phyloP scores from a whole-genome alignment of 768 basidiomycete genomes.

The Holtermanniella nyarrowii region DNA sequence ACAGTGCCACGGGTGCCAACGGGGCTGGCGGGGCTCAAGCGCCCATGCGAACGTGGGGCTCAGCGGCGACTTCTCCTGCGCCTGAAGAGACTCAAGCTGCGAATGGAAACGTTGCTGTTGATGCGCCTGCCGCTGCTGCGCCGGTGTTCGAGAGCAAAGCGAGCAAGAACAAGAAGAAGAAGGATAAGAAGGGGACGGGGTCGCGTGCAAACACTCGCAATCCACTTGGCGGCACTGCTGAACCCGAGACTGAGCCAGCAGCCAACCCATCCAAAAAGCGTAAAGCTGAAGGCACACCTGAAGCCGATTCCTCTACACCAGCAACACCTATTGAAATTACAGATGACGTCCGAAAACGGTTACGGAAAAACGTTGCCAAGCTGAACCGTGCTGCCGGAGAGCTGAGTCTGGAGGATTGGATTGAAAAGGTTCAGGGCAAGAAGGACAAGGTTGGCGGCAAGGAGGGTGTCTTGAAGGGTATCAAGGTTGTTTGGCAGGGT shows the following conservation, averaged over 20 bases:
- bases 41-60: conserved; percentile 1
- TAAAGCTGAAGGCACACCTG: conserved; percentile 12
- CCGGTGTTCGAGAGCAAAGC: conserved; percentile 3
- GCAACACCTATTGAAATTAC: not conserved
- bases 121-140: not conserved
- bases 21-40: conserved; percentile 8
- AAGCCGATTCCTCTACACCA: not conserved
- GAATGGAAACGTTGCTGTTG: not conserved
- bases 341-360: conserved; percentile 16
- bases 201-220: conserved; percentile 30
- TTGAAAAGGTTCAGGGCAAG: conserved; percentile 10
- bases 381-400: conserved; percentile 26
- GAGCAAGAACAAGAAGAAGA: conserved; percentile 36
- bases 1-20: not conserved
- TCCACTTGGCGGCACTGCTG: not conserved
- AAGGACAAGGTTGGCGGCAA: conserved; percentile 27
- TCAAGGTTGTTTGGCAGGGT: conserved; percentile 8
- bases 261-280: conserved; percentile 19
- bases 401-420: conserved; percentile 8
- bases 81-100: not conserved
- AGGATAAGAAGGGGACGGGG: conserved; percentile 39
- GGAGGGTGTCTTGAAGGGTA: conserved; percentile 13
- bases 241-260: not conserved
- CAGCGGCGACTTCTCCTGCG: conserved; percentile 2
- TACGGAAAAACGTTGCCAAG: conserved; percentile 48